Evolutionary conservation across 1,284 basidiomycete species (phyloP), one percentile per base, ranked within the genome.

Genomic region (Rhizoctonia solani): DNA sequence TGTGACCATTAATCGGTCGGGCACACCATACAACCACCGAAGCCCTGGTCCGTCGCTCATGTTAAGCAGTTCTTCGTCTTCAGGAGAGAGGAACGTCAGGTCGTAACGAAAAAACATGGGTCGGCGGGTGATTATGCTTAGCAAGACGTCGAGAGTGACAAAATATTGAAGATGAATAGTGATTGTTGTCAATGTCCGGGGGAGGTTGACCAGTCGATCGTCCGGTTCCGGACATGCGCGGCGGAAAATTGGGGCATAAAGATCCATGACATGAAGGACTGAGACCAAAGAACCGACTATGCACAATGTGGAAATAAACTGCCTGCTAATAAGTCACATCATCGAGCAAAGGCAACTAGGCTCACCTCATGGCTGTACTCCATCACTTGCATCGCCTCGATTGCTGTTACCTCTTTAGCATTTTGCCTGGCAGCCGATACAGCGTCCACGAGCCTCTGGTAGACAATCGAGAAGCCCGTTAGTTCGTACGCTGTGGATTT

Each of bases 31-130:
- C n/a, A 63, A 25, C 59, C 59, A 63, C n/a, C 53, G 59, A 4
- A 63, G 25, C 4, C 59, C 59, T 8, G 44, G 23, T 4, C 29
- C 23, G 11, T 53, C 59, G 30, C n/a, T n/a, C n/a, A 29, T 8
- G 19, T 63, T 49, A 21, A 34, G 39, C 6, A 44, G 11, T 14
- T 3, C 6, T 2, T 16, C 37, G 34, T 39, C 50, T 13, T 52
- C 16, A 6, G 47, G 47, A 0, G 47, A 39, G 21, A 21, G 25
- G 25, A 19, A 53, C 21, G 27, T 42, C 2, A 53, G 14, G 19
- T 63, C 49, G 47, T 63, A 63, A 9, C 59, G 59, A 21, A 63
- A 49, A 8, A 52, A 14, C 49, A 42, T 63, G 1, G 59, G 59
- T 34, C 21, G 30, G 32, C 14, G n/a, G 32, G 30, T 16, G 8